Base-by-base conservation (phyloP, 2,329 filamentous ascomycete genomes). In the Metarhizium brunneum region DNA sequence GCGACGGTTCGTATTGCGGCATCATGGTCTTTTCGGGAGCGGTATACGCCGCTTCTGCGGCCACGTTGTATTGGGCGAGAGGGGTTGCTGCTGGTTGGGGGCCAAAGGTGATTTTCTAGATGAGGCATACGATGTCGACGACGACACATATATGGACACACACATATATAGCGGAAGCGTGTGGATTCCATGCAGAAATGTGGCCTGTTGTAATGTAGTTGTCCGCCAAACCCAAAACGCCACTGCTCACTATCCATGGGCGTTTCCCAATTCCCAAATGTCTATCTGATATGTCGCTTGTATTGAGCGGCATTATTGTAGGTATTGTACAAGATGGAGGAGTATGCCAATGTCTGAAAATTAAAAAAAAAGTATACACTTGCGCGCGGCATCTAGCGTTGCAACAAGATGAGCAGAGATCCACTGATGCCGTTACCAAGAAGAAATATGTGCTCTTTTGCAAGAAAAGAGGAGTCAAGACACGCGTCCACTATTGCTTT, bases 21-120 rank as follows among this genome's bases (percentile, higher is more conserved):
- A 49, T 60, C 10, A 59, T 60, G 10, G 47, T 59, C 5, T 57
- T 59, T 25, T 57, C 53, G 1, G 55, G 57, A 11, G 56, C 52
- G 2, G 36, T 58, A 7, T 59, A 59, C n/a, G 25, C 47, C 14
- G 49, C 56, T 7, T 55, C 57, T 2, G 36, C 58, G 35, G 42
- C 16, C 2, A 54, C 54, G 1, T 58, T 59, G 40, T 25, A 55
- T 18, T 4, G 55, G 14, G 57, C 53, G 1, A 50, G 58, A 45
- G 56, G 52, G 4, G 50, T 59, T 10, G 47, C 56, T 18, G 54
- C 35, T 13, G 58, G 54, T 14, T 59, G 58, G 58, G 42, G 35
- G 20, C 47, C 42, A n/a, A 58, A 18, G 45, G 43, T 40, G 1
- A 29, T 57, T 29, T 56, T 59, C 43, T 58, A 55, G 38, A 30